Evolutionary conservation across 2,329 filamentous ascomycete genomes (phyloP), one percentile per base, ranked within the genome.

Genomic region (Cladosporium oxysporum): DNA sequence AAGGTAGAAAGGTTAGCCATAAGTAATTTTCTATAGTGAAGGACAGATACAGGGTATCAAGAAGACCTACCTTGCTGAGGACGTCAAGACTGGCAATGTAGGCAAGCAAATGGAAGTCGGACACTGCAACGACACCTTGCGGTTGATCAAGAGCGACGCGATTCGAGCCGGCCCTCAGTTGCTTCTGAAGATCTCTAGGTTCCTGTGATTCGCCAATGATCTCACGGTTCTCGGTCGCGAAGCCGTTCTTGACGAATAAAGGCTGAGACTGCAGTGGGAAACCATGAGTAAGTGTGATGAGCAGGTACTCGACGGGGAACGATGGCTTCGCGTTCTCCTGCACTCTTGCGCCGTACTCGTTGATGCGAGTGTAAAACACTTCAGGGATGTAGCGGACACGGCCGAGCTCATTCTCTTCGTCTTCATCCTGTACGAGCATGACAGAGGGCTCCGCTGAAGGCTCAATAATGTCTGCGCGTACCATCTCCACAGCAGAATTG

Each of bases 311-410:
- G 58, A 97, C 93, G 0, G 95, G 95, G 77, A 99, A 99, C 55
- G 91, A 89, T 0, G 95, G 95, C 76, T 97, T 98, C 28, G 95
- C 95, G 73, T 97, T 98, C 78, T 98, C 92, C 77, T 97, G 95
- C 8, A 98, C 95, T 72, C 94, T 97, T 69, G 91, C 92, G 37
- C 93, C 93, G 76, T 99, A 97, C 77, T 99, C 94, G 78, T 99
- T 99, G 79, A 97, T 92, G 71, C 88, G 89, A 68, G 94, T 88
- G 81, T 96, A 99, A 80, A 98, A 99, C 5, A 99, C 94, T 75
- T 99, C 95, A 0, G 95, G 95, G 26, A 99, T 96, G 76, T 99
- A 99, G 72, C 93, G 87, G 28, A 90, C 89, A 65, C 88, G 88
- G 79, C 83, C 64, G 82, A 87, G 71, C 83, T 76, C 87, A 69